Conservation (phyloP, 31 red algal species). For the Bonnemaisonia californica region DNA sequence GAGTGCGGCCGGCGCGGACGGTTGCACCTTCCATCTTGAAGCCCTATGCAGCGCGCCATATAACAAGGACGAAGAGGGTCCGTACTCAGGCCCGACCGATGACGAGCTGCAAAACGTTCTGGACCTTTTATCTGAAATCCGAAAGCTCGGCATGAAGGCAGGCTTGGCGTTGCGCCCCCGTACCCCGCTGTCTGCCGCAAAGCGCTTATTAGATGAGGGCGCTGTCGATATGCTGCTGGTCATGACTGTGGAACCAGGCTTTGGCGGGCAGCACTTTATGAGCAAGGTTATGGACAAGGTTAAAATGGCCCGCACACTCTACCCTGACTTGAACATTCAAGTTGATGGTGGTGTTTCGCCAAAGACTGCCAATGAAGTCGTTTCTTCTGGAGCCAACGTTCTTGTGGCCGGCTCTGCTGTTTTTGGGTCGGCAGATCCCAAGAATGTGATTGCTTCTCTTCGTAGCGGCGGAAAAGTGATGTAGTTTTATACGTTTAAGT, state of each 20-base stretch:
- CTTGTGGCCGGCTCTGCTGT: slow-evolving; percentile 93
- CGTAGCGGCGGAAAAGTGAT: not conserved
- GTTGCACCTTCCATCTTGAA: slow-evolving; percentile 93
- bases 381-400: slow-evolving; percentile 89
- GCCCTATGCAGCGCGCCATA: slow-evolving; percentile 60
- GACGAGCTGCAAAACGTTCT: slow-evolving; percentile 20
- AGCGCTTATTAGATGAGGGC: slow-evolving; percentile 56
- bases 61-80: slow-evolving; percentile 54
- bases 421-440: slow-evolving; percentile 50
- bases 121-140: slow-evolving; percentile 47
- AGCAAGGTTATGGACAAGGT: slow-evolving; percentile 82
- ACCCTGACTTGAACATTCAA: slow-evolving; percentile 81
- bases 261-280: slow-evolving; percentile 96
- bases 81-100: slow-evolving; percentile 23
- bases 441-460: not conserved
- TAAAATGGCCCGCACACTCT: slow-evolving; percentile 39
- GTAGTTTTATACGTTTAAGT: not conserved
- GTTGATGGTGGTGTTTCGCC: slow-evolving; percentile 96
- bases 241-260: slow-evolving; percentile 98
- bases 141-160: slow-evolving; percentile 46
- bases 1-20: slow-evolving; percentile 67
- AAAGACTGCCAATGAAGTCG: slow-evolving; percentile 68
- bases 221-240: slow-evolving; percentile 86
- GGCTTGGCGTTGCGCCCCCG: slow-evolving; percentile 84
- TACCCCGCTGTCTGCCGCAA: slow-evolving; percentile 51